Conservation (phyloP, 2,329 filamentous ascomycete species). For the Fusarium guadeloupense region DNA sequence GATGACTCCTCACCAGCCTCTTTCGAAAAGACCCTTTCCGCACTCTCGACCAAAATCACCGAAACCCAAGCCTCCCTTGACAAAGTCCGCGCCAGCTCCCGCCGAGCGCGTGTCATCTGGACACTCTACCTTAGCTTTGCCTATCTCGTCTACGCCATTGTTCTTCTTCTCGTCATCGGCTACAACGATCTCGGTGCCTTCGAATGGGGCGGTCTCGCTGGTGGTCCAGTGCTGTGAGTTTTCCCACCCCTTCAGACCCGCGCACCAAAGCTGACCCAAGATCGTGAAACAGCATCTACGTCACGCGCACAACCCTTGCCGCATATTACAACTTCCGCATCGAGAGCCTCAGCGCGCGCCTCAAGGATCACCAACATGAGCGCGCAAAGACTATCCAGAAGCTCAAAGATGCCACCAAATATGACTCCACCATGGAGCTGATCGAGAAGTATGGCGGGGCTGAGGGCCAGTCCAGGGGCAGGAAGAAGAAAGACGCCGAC, state of each 20-base stretch:
- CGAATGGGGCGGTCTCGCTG: slow-evolving; percentile 82
- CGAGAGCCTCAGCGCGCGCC: slow-evolving; percentile 70
- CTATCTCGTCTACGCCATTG: slow-evolving; percentile 86
- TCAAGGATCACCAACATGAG: slow-evolving; percentile 81
- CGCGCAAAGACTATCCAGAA: slow-evolving; percentile 89
- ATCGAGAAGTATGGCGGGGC: slow-evolving; percentile 91
- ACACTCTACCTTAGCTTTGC: slow-evolving; percentile 91
- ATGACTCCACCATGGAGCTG: slow-evolving; percentile 91
- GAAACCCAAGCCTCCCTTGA: slow-evolving; percentile 79
- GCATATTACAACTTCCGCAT: slow-evolving; percentile 85
- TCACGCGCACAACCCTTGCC: slow-evolving; percentile 71
- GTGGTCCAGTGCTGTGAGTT: slow-evolving; percentile 78
- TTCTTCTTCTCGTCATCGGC: slow-evolving; percentile 85
- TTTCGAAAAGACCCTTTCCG: slow-evolving; percentile 90
- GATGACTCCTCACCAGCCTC: slow-evolving; percentile 84
- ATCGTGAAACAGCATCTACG: slow-evolving; percentile 74
- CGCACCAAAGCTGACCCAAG: slow-evolving; percentile 22
- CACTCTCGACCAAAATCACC: slow-evolving; percentile 83
- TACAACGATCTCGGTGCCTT: slow-evolving; percentile 77
- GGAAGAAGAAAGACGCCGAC: slow-evolving; percentile 42
- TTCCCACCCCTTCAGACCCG: neutral
- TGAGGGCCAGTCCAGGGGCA: slow-evolving; percentile 57
- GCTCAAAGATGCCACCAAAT: slow-evolving; percentile 93
- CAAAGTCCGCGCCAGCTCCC: slow-evolving; percentile 72
- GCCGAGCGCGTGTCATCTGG: slow-evolving; percentile 84